Evolutionary conservation across 2,329 filamentous ascomycete genomes (phyloP).

Genomic region (Aureobasidium sp.): DNA sequence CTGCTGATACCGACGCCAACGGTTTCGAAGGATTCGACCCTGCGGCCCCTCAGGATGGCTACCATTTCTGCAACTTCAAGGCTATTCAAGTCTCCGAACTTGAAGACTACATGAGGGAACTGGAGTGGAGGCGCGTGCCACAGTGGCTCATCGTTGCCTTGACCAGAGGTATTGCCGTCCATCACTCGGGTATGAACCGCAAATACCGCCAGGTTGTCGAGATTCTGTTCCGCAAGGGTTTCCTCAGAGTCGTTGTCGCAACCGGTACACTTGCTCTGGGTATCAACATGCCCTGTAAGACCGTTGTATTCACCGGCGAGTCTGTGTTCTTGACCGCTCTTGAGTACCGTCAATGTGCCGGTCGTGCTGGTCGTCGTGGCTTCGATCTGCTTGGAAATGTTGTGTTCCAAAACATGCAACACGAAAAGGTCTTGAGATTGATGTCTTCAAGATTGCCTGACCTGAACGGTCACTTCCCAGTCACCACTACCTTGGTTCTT

Average conservation of each 20-base stretch:
- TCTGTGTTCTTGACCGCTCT: slow-evolving; percentile 64
- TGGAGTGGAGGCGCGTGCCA: slow-evolving; percentile 43
- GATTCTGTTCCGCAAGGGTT: slow-evolving; percentile 65
- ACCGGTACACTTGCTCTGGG: slow-evolving; percentile 69
- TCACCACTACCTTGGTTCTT: slow-evolving; percentile 64
- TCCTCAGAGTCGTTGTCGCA: slow-evolving; percentile 60
- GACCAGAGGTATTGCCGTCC: slow-evolving; percentile 61
- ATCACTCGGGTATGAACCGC: slow-evolving; percentile 73
- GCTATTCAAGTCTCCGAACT: slow-evolving; percentile 52
- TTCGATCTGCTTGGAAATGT: slow-evolving; percentile 76
- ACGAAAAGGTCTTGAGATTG: slow-evolving; percentile 55
- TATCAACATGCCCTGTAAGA: slow-evolving; percentile 80
- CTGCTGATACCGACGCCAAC: slow-evolving; percentile 46
- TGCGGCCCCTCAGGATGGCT: slow-evolving; percentile 51
- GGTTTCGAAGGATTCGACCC: slow-evolving; percentile 60
- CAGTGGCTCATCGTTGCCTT: slow-evolving; percentile 52
- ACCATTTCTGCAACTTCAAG: slow-evolving; percentile 57
- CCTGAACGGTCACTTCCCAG: slow-evolving; percentile 67
- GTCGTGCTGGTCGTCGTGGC: slow-evolving; percentile 69
- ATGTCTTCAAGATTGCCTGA: slow-evolving; percentile 66
- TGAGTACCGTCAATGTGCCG: slow-evolving; percentile 67
- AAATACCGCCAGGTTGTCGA: slow-evolving; percentile 66
- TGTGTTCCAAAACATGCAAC: slow-evolving; percentile 60
- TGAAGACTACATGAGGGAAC: slow-evolving; percentile 42
- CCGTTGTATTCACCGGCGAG: slow-evolving; percentile 67